Base-by-base conservation (phyloP, 2,329 filamentous ascomycete genomes). In the Ceratocystis smalleyi region DNA sequence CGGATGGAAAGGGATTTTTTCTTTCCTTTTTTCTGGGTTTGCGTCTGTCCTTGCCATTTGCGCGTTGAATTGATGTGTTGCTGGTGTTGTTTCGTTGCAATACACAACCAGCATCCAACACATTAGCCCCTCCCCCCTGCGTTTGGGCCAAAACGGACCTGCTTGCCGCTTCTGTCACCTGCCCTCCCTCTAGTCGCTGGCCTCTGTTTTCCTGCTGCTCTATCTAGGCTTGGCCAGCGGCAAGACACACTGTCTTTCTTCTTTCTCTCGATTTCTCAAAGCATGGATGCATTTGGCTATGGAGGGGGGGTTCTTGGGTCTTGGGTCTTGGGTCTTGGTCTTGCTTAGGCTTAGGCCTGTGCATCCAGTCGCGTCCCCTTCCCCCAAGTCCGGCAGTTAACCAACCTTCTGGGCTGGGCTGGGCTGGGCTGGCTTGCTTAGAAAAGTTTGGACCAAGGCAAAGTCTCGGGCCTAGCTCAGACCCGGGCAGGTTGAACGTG, bases 121-220 rank as follows among this genome's bases (percentile, higher is more conserved):
- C 51, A 57, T 40, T 30, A 57, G 51, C 51, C 51, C 27, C 51
- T 57, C 51, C 51, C 51, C 51, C 51, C 51, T 57, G 51, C 51
- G 27, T 57, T 57, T 57, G 51, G 27, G 51, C 27, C 24, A 30
- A 30, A 57, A 57, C 27, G 51, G n/a, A 2, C 57, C 32, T 60
- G 40, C 43, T 61, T 61, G 24, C 59, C 59, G 59, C 40, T 49
- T 61, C 43, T 61, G 59, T 49, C 59, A 61, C 43, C 43, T 61
- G 59, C 59, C 40, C 43, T 49, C 35, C 35, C 35, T 40, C 35
- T 40, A 40, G 35, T 40, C 35, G 10, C 35, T 40, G 35, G 10
- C 2, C 35, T 40, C 35, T 40, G 35, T 12, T 12, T 12, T 3
- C 4, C 35, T 40, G 8, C 8, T 12, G 10, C 35, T 40, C 35